Conservation (phyloP, 2,329 filamentous ascomycete species). For the Colletotrichum liriopes region DNA sequence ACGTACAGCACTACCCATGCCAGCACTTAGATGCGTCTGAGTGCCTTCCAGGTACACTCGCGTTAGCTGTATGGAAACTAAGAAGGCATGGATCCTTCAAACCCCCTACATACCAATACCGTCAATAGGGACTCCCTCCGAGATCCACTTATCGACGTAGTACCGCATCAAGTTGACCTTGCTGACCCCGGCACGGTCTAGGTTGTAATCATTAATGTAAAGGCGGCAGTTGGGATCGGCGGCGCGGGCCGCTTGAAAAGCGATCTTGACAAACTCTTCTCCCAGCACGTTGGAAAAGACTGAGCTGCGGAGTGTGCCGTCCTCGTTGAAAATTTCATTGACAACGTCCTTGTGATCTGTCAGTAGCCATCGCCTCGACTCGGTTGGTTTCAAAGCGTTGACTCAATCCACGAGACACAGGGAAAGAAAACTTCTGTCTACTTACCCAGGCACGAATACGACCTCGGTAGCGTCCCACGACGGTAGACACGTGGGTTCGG, state of each 20-base stretch:
- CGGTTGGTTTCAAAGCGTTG: neutral
- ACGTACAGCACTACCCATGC: slow-evolving; percentile 60
- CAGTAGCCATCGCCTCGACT: neutral
- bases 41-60: slow-evolving; percentile 51
- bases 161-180: slow-evolving; percentile 10
- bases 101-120: slow-evolving; percentile 63
- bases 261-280: slow-evolving; percentile 63
- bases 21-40: slow-evolving; percentile 68
- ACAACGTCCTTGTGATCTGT: slow-evolving; percentile 54
- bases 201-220: slow-evolving; percentile 50
- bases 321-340: slow-evolving; percentile 66
- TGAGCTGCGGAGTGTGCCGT: slow-evolving; percentile 60
- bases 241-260: slow-evolving; percentile 63
- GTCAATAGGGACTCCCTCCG: slow-evolving; percentile 75
- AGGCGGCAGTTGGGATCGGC: slow-evolving; percentile 63
- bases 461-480: slow-evolving; percentile 60
- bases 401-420: neutral
- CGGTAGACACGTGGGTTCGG: slow-evolving; percentile 66
- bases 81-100: neutral
- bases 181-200: slow-evolving; percentile 56
- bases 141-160: slow-evolving; percentile 75
- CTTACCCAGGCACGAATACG: slow-evolving; percentile 62
- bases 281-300: slow-evolving; percentile 65
- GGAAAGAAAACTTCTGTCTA: neutral
- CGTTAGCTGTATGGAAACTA: neutral